Evolutionary conservation across 768 basidiomycete species (phyloP).

Genomic region (Tylopilus felleus): DNA sequence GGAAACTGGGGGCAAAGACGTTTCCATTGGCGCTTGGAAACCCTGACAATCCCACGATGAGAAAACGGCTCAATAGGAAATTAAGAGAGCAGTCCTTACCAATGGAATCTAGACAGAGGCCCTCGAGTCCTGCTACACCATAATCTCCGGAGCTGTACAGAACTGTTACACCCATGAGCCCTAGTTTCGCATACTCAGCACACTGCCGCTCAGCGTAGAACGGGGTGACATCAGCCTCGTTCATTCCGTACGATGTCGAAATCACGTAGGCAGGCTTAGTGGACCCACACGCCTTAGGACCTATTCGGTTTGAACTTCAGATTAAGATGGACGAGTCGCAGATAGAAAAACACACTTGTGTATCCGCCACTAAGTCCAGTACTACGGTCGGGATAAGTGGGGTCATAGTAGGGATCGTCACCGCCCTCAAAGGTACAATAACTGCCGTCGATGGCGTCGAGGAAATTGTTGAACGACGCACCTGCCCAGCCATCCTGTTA

Average conservation of each 20-base stretch:
- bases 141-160: conserved; percentile 32
- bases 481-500: conserved; percentile 9
- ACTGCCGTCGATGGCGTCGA: conserved; percentile 36
- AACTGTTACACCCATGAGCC: conserved; percentile 36
- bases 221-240: conserved; percentile 35
- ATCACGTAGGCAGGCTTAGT: conserved; percentile 39
- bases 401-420: conserved; percentile 29
- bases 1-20: conserved; percentile 50
- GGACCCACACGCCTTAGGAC: conserved; percentile 35
- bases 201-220: conserved; percentile 42
- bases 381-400: conserved; percentile 27
- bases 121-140: conserved; percentile 30
- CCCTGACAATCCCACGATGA: neutral
- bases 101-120: conserved; percentile 31
- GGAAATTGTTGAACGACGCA: conserved; percentile 37
- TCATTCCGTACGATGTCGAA: conserved; percentile 40
- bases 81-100: conserved; percentile 11
- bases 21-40: conserved; percentile 39
- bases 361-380: neutral
- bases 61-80: neutral
- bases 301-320: conserved; percentile 7
- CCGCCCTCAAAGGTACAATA: conserved; percentile 38
- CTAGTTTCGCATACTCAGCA: conserved; percentile 45
- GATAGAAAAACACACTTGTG: neutral
- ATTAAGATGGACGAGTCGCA: neutral